Conservation (phyloP, 208 protist genomes). For the Trichomonas gallinae region DNA sequence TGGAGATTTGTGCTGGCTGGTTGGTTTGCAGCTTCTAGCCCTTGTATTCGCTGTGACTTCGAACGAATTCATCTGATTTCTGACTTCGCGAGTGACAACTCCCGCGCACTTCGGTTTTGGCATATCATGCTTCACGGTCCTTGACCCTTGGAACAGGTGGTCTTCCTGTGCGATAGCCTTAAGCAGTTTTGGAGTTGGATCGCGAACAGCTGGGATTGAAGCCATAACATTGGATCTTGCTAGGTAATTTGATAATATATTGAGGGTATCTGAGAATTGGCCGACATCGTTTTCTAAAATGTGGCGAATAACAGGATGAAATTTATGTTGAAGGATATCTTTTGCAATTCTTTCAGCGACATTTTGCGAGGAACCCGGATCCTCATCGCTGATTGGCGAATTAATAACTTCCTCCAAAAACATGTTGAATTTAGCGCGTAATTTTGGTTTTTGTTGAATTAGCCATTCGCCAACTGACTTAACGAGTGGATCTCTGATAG, state of each 20-base stretch:
- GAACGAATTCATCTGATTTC: not conserved
- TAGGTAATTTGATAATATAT: not conserved
- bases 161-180: not conserved
- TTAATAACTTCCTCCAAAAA: not conserved
- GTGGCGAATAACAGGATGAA: not conserved
- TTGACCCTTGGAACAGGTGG: not conserved
- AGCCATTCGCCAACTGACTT: not conserved
- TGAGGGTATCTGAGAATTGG: not conserved
- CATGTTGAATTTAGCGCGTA: not conserved
- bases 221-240: not conserved
- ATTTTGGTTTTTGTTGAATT: not conserved
- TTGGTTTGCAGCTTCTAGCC: not conserved
- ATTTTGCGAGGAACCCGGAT: not conserved
- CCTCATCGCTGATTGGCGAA: not conserved
- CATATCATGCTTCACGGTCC: not conserved
- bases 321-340: not conserved
- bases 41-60: not conserved
- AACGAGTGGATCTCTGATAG: not conserved
- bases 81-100: not conserved
- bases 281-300: not conserved
- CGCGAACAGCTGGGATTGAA: not conserved
- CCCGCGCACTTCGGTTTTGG: not conserved
- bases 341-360: not conserved
- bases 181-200: not conserved
- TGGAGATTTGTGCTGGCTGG: not conserved